Percentiles rank a stretch among this genome's conserved stretches.
phyloP scores from a whole-genome alignment of 2,329 filamentous ascomycete genomes.

The Cucurbitaria berberidis region DNA sequence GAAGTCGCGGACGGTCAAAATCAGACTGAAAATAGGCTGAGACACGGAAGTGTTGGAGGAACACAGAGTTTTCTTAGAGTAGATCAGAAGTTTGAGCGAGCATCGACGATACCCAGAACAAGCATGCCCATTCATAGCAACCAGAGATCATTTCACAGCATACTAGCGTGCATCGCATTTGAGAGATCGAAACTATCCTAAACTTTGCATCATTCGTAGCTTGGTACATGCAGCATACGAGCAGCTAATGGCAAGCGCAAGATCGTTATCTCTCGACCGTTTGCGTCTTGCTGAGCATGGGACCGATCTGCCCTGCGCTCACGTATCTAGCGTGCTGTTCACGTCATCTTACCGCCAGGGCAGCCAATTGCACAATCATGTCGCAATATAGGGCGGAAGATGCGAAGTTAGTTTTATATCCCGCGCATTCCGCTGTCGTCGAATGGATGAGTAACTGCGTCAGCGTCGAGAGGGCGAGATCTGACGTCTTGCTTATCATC shows the following conservation, averaged over 20 bases:
- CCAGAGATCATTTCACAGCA: constrained; percentile 16
- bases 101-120: constrained; percentile 35
- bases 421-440: constrained; percentile 8
- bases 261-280: constrained; percentile 14
- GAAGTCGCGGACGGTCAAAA: constrained; percentile 37
- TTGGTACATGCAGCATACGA: constrained; percentile 6
- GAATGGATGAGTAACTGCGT: constrained; percentile 1
- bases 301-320: constrained; percentile 20
- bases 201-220: constrained; percentile 1
- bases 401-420: constrained; percentile 3
- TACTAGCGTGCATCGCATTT: constrained; percentile 17
- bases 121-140: constrained; percentile 29
- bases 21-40: constrained; percentile 24
- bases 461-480: constrained; percentile 2
- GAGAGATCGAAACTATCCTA: constrained; percentile 8
- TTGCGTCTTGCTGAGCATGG: constrained; percentile 5
- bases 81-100: constrained; percentile 17
- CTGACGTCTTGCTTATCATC: constrained; percentile 2
- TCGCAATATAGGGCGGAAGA: constrained; percentile 1
- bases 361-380: background rate
- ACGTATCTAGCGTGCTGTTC: constrained; percentile 1
- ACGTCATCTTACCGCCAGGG: constrained; percentile 8
- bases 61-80: background rate
- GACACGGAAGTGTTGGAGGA: constrained; percentile 6
- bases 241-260: constrained; percentile 21